These are phyloP conservation scores for Chaetomium olivaceum DNA, from an alignment of 2,329 filamentous ascomycete genomes.

Conservation along the genomic window DNA sequence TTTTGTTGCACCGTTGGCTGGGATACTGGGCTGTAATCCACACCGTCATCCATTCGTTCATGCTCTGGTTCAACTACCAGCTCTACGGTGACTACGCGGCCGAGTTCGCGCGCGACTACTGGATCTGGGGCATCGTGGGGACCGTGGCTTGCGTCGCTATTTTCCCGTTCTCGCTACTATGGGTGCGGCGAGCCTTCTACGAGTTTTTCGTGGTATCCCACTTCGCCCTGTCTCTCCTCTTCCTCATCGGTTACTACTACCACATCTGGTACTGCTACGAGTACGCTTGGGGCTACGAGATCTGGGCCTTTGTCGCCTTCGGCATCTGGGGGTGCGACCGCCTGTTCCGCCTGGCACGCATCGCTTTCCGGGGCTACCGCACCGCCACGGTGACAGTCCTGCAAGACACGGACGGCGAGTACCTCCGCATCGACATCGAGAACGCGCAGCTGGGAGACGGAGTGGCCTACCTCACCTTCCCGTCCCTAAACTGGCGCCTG, in stretches of 20 bases:
- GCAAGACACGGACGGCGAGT: conserved; percentile 35
- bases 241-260: conserved; percentile 40
- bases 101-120: conserved; percentile 40
- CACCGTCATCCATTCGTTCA: conserved; percentile 38
- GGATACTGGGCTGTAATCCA: conserved; percentile 33
- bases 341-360: conserved; percentile 34
- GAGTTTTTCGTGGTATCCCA: conserved; percentile 43
- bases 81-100: conserved; percentile 25
- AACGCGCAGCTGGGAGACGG: conserved; percentile 31
- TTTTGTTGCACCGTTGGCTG: conserved; percentile 43
- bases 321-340: conserved; percentile 39
- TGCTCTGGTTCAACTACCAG: conserved; percentile 37
- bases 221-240: conserved; percentile 37
- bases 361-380: conserved; percentile 24
- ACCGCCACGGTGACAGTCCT: conserved; percentile 26
- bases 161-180: conserved; percentile 35
- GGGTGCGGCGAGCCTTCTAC: conserved; percentile 42
- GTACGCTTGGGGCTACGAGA: conserved; percentile 43
- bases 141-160: conserved; percentile 39
- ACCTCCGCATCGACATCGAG: conserved; percentile 38
- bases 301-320: conserved; percentile 39
- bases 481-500: conserved; percentile 39
- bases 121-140: conserved; percentile 47
- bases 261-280: conserved; percentile 41
- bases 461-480: conserved; percentile 41